Evolutionary conservation across 176 grass and related monocot genomes (phyloP), one percentile per base, ranked within the genome.

Genomic region (Otatea glauca): DNA sequence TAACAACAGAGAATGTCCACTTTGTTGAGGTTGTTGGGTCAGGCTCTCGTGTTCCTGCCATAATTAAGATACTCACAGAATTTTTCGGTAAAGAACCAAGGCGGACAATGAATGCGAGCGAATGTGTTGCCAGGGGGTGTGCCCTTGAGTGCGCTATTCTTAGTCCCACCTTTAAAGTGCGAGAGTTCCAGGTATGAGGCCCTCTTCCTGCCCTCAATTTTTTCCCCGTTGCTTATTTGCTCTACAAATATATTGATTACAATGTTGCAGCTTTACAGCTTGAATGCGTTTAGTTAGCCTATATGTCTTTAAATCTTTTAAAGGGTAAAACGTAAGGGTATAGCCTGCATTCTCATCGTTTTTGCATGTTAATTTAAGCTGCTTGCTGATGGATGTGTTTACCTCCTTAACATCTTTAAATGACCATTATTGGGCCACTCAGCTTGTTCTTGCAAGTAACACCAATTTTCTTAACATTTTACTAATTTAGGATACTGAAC

Each of bases 1-100:
- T 97, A 82, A 91, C 77, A 0, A 68, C 74, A 8, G 90, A 97
- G 59, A 72, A 84, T 62, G 66, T 97, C 60, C 95, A 97, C 65
- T 92, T 93, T 45, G 95, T 97, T 37, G 95, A 97, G 77, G 92
- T 97, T 47, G 90, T 97, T 44, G 95, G 95, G n/a, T 97, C 95
- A 18, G 95, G 95, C 32, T 94, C 95, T 77, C 88, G 95, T 23
- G 92, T 97, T 44, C 95, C 95, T 3, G 92, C 95, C 12, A 47
- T 97, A 78, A 94, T 97, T 66, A 97, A 85, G 86, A 94, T 97
- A 75, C 85, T 97, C 44, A 92, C 90, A 0, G 92, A 94, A 37
- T 94, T 90, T 39, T 97, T 97, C 24, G 90, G 95, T 9, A 94
- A 94, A 77, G 95, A 97, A 37, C 95, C 95, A 20, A 90, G 90